Conservation (phyloP, 73 alveolate genomes). For the Paraurostyla sp. region DNA sequence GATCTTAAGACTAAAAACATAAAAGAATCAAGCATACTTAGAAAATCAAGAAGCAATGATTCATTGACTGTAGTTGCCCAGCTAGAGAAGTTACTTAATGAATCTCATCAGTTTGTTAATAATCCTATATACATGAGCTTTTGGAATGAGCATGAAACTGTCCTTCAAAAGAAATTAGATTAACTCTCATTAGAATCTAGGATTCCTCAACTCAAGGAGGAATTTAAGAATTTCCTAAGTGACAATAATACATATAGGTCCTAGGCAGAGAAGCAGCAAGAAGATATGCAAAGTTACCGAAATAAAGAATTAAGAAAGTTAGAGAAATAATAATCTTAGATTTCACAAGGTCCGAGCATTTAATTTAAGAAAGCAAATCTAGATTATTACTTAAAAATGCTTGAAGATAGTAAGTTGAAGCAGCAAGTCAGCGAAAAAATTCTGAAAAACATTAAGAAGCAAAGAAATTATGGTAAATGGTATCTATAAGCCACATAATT, state of each 20-base stretch:
- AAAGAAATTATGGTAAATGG: conserved; percentile 21
- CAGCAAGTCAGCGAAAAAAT: neutral
- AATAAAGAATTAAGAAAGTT: neutral
- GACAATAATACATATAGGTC: neutral
- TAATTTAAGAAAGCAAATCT: neutral
- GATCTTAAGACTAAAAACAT: neutral
- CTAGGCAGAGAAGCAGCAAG: neutral
- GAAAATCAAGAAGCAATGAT: neutral
- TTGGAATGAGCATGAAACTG: neutral
- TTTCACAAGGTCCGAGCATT: neutral
- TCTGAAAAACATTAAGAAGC: neutral
- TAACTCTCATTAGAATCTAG: neutral
- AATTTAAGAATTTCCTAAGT: neutral
- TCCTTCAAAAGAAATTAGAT: neutral
- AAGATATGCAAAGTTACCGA: neutral
- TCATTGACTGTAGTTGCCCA: neutral
- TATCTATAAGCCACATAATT: neutral
- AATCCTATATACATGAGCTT: neutral
- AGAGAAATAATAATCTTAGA: neutral
- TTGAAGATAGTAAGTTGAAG: neutral
- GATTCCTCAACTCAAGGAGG: neutral
- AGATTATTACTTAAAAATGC: neutral
- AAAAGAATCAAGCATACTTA: neutral
- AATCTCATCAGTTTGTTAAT: neutral
- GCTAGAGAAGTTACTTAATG: neutral